Evolutionary conservation across 2,329 filamentous ascomycete genomes (phyloP), one percentile per base, ranked within the genome.

Genomic region (Sordariomycetes sp.): DNA sequence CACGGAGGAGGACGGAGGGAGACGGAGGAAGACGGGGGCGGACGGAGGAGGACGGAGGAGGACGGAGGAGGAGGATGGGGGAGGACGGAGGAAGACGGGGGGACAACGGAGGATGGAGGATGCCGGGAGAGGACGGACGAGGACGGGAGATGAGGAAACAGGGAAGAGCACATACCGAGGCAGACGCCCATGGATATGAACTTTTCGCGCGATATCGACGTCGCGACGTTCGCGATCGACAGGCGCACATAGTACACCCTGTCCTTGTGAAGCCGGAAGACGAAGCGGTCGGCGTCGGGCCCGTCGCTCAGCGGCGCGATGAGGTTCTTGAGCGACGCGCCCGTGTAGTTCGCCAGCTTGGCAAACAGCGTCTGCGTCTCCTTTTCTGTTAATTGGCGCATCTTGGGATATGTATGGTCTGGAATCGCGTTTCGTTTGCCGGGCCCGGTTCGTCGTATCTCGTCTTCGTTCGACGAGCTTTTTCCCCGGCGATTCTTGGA

Each of bases 271-370:
- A 95, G 79, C 59, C 90, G 87, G 72, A 97, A 96, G 61, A 95
- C 90, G 72, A 90, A 87, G 67, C 90, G 86, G 72, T 94, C 89
- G 64, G 81, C 79, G 61, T 85, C 81, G 66, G 81, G 79, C 50
- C 80, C 82, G 73, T 86, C 79, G 67, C 87, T 81, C 61, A 88
- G 76, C 11, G 88, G 87, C 54, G 86, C 83, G 65, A 93, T 90
- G 64, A 97, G 82, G 72, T 90, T 86, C 72, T 91, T 93, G 65
- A 97, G 81, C 20, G 89, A 92, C 66, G 82, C 83, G 64, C 92
- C 91, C 25, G 89, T 94, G 78, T 97, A 99, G 72, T 91, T 89
- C 60, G 94, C 94, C 48, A 99, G 84, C 78, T 97, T 96, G 65
- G 87, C 83, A 73, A 97, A 95, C 66, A 97, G 84, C 1, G 88